Base-by-base conservation (phyloP, 2,329 filamentous ascomycete species). In the Fusarium domesticum region DNA sequence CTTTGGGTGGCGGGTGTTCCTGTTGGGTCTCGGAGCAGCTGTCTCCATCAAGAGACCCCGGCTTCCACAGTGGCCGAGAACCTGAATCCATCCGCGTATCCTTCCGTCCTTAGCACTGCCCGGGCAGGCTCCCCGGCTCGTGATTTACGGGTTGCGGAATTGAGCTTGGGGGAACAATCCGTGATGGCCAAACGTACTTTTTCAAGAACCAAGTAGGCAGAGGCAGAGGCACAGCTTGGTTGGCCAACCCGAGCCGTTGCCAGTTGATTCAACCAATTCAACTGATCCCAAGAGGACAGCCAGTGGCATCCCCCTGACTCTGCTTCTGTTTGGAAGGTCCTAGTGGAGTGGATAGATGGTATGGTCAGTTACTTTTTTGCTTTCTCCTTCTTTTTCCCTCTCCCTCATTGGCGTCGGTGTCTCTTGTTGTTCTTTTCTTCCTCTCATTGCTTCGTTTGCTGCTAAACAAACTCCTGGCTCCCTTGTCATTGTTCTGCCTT, bases 291-390 rank as follows among this genome's bases (percentile, higher is more conserved):
- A n/a, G n/a, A n/a, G n/a, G n/a, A n/a, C n/a, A n/a, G n/a, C n/a
- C n/a, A n/a, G n/a, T n/a, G n/a, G n/a, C n/a, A n/a, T n/a, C n/a
- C 40, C 35, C 38, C 39, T 32, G 38, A 25, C 47, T 40, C 39
- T 39, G 36, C 45, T 32, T 41, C 42, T 56, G 43, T 52, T 43
- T 50, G 35, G 42, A 49, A 31, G n/a, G n/a, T n/a, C n/a, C n/a
- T n/a, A n/a, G n/a, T n/a, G n/a, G n/a, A n/a, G n/a, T n/a, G n/a
- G n/a, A n/a, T n/a, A n/a, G n/a, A n/a, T n/a, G n/a, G n/a, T n/a
- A n/a, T n/a, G n/a, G 23, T 36, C 34, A 19, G 35, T 41, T 39
- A 34, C 37, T 37, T 52, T 35, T 41, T 37, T n/a, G n/a, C n/a
- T n/a, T 34, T 36, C 40, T 39, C 36, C 45, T 39, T 37, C 31